Evolutionary conservation across 202 grass and related monocot genomes (phyloP), one percentile per base, ranked within the genome.

Genomic region (Digitaria exilis): DNA sequence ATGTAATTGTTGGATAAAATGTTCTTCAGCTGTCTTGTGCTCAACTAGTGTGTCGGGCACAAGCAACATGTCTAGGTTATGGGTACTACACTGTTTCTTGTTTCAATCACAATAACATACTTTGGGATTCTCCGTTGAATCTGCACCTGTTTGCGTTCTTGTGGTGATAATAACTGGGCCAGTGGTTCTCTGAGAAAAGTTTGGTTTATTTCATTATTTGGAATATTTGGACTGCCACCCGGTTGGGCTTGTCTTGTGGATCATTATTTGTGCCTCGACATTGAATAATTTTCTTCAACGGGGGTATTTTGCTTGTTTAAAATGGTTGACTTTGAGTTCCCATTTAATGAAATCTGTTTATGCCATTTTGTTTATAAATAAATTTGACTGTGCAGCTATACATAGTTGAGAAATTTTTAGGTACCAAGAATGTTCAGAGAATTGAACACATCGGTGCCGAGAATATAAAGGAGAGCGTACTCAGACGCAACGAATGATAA

Each of bases 1-100:
- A 78, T 75, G 81, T 82, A 72, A 42, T 73, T 13, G 39, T 67
- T 60, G 24, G n/a, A 73, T 65, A 55, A 74, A 80, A 43, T 6
- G 51, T 62, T 56, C 34, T 31, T 76, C 22, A 41, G 19, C 51
- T 13, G 17, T 62, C 28, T 22, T 85, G n/a, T 84, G 43, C 25
- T 55, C 65, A 32, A 72, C 7, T 28, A 3, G 7, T 65, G 45
- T 56, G 71, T 71, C 46, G 46, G 26, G 46, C 76, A 64, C 59
- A 75, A 43, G 56, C 8, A 30, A 76, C 71, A 9, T 69, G 71
- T 18, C 35, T 12, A 10, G 52, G 66, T 31, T 41, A 54, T 74
- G 62, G 39, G 30, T n/a, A 29, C 16, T 48, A 39, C 63, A 82
- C 45, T 35, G 49, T 39, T 39, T 32, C 69, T 22, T 76, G 19